Evolutionary conservation across 345 rosid species (phyloP).

Genomic region (Citrus sp.): DNA sequence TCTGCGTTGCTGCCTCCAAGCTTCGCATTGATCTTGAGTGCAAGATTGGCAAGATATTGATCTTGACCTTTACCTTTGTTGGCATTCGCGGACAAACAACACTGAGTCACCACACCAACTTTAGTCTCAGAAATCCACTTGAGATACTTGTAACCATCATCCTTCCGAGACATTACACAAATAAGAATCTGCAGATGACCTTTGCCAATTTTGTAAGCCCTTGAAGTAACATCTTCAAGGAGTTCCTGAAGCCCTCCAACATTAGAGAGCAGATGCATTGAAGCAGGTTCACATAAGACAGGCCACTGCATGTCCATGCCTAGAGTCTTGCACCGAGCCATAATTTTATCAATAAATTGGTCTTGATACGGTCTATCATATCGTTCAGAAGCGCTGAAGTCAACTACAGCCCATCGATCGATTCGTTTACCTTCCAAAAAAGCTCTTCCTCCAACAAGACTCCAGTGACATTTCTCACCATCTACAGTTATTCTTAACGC

Average conservation of each 20-base stretch:
- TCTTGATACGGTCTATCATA: background rate
- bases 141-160: slow-evolving; percentile 70
- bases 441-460: slow-evolving; percentile 46
- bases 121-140: slow-evolving; percentile 82
- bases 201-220: slow-evolving; percentile 18
- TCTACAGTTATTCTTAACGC: slow-evolving; percentile 44
- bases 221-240: slow-evolving; percentile 36
- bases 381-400: slow-evolving; percentile 52
- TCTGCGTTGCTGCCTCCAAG: slow-evolving; percentile 94
- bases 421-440: slow-evolving; percentile 59
- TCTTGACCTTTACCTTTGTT: slow-evolving; percentile 57
- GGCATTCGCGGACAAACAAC: slow-evolving; percentile 53
- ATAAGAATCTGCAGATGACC: slow-evolving; percentile 57
- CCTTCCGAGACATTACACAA: slow-evolving; percentile 68
- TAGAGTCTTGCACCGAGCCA: slow-evolving; percentile 41
- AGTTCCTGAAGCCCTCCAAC: slow-evolving; percentile 33
- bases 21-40: slow-evolving; percentile 86
- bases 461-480: slow-evolving; percentile 68
- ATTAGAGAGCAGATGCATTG: slow-evolving; percentile 46
- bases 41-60: slow-evolving; percentile 73
- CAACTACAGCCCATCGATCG: slow-evolving; percentile 69
- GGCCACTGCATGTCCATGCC: slow-evolving; percentile 59
- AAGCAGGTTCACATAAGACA: slow-evolving; percentile 17
- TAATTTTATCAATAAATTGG: slow-evolving; percentile 41
- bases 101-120: slow-evolving; percentile 82